Evolutionary conservation across 2,329 filamentous ascomycete genomes (phyloP), one percentile per base, ranked within the genome.

Genomic region (Aspergillus fijiensis): DNA sequence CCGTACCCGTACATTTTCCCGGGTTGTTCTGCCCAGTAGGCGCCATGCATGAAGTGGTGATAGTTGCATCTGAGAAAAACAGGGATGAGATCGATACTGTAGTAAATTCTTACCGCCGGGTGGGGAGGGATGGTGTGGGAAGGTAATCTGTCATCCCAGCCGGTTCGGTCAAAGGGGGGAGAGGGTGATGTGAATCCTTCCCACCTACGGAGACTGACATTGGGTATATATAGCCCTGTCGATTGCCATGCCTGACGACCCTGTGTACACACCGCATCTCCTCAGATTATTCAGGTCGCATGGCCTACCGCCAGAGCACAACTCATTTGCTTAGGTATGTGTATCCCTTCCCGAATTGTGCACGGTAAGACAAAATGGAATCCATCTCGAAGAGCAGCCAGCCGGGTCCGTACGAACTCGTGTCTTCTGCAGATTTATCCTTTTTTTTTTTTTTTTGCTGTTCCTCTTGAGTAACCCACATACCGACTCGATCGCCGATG

Each of bases 401-500:
- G 16, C 39, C 6, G 14, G 33, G 33, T 35, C 33, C 14, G 14
- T 45, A 45, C 16, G 39, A n/a, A 45, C 39, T 45, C 39, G 39
- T 45, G 16, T 35, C 39, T 45, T 45, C 16, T 45, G 14, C 39
- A n/a, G 5, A 45, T 19, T n/a, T n/a, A n/a, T n/a, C 21, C 21
- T 21, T 21, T 21, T 21, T 42, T 45, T 29, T 27, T 27, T 27
- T 27, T 27, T 27, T 4, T 7, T 5, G 7, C 39, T 42, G 39
- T 33, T 19, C 31, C 39, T 16, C 45, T 19, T 21, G 48, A 51
- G 31, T 42, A 51, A 39, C 33, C 49, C 49, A 52, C 56, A 55
- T 54, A 52, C 51, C 50, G 39, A 58, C 56, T 33, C 39, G 39
- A 55, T 54, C 29, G 52, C 23, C 49, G 49, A 48, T 58, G 50